Conservation (phyloP, 73 alveolate species). For the Tetrahymena malaccensis region DNA sequence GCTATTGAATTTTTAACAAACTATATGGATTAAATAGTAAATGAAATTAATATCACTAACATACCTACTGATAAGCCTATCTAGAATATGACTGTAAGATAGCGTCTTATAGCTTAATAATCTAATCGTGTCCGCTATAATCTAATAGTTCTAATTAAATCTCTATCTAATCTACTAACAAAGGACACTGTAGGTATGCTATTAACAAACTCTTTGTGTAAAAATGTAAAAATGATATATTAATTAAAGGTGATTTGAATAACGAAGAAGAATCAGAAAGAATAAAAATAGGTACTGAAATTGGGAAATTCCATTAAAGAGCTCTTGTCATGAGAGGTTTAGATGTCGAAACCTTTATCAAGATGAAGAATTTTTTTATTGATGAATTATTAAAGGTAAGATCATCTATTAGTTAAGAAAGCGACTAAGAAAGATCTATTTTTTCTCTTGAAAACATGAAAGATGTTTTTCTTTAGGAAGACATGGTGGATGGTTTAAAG, state of each 20-base stretch:
- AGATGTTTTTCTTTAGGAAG: background rate
- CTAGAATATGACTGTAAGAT: background rate
- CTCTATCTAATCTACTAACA: background rate
- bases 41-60: background rate
- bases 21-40: background rate
- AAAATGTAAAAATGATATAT: too few relatives aligned
- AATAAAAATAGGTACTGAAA: background rate
- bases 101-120: background rate
- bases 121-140: background rate
- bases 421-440: background rate
- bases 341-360: background rate
- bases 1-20: background rate
- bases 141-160: background rate
- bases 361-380: background rate
- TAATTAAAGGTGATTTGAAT: background rate
- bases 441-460: background rate
- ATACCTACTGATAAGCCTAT: background rate
- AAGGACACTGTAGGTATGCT: background rate
- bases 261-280: background rate
- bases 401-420: background rate
- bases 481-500: background rate
- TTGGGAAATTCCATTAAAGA: background rate
- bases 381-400: background rate
- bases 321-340: background rate
- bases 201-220: background rate